Evolutionary conservation across 2,329 filamentous ascomycete species (phyloP).

Genomic region (Aspergillus neoniger): DNA sequence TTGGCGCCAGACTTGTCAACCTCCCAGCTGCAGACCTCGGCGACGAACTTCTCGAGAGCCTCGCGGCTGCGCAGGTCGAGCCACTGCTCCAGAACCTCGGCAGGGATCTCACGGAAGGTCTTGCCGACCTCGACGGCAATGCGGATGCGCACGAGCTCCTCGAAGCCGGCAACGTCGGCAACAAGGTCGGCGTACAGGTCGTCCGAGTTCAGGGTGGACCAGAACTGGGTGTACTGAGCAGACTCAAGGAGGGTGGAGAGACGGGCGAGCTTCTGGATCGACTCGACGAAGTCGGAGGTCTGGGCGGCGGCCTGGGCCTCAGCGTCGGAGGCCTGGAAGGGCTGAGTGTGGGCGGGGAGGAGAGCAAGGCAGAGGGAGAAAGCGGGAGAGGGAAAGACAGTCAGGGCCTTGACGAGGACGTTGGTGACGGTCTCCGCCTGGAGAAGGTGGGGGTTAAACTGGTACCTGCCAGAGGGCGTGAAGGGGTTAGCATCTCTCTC

Average conservation of each 20-base stretch:
- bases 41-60: slow-evolving; percentile 73
- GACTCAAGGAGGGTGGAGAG: slow-evolving; percentile 87
- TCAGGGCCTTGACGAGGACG: slow-evolving; percentile 96
- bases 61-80: slow-evolving; percentile 68
- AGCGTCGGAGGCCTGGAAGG: slow-evolving; percentile 55
- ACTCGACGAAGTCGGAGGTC: slow-evolving; percentile 69
- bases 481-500: neutral
- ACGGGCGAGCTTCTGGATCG: slow-evolving; percentile 79
- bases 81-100: slow-evolving; percentile 71
- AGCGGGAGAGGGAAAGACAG: slow-evolving; percentile 93
- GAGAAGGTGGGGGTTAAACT: slow-evolving; percentile 98
- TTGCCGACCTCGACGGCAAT: slow-evolving; percentile 87
- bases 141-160: slow-evolving; percentile 86
- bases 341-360: slow-evolving; percentile 79
- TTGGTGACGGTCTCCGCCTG: slow-evolving; percentile 98
- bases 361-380: slow-evolving; percentile 94
- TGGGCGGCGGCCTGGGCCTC: slow-evolving; percentile 44
- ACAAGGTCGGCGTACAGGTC: slow-evolving; percentile 95
- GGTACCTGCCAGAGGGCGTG: slow-evolving; percentile 68
- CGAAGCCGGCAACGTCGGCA: slow-evolving; percentile 91
- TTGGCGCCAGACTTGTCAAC: slow-evolving; percentile 58
- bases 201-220: slow-evolving; percentile 87
- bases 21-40: slow-evolving; percentile 83
- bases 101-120: slow-evolving; percentile 71
- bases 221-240: slow-evolving; percentile 89